phyloP scores from a whole-genome alignment of 768 basidiomycete species.

The Rhodotorula babjevae region DNA sequence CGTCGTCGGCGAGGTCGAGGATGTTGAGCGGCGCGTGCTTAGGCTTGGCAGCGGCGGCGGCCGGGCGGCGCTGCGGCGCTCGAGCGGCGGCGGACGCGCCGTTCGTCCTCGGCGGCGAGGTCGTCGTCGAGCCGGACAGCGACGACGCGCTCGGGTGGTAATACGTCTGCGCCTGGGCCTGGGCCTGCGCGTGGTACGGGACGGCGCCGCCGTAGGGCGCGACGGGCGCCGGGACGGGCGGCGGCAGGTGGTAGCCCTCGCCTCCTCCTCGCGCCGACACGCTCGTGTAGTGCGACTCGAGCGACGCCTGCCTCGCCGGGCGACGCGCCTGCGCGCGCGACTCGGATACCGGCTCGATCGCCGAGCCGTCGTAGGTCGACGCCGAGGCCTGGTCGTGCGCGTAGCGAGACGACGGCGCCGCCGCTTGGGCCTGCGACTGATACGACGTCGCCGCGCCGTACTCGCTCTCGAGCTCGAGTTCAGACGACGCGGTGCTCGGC shows the following conservation, averaged over 20 bases:
- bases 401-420: too few relatives aligned
- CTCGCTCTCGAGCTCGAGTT: neutral
- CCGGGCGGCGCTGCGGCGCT: neutral
- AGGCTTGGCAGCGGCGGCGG: neutral
- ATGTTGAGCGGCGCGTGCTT: conserved; percentile 19
- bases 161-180: too few relatives aligned
- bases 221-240: neutral
- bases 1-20: conserved; percentile 31
- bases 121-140: neutral
- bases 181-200: neutral
- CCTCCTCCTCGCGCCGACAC: neutral
- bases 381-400: too few relatives aligned
- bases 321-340: neutral
- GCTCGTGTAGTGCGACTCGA: conserved; percentile 5
- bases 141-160: neutral
- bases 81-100: neutral
- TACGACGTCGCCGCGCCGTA: conserved; percentile 1
- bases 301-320: neutral
- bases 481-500: neutral
- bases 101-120: neutral
- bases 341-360: conserved; percentile 9
- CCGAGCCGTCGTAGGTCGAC: neutral
- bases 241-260: neutral
- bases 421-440: neutral
- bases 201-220: neutral